Evolutionary conservation across 2,329 filamentous ascomycete species (phyloP).

Genomic region (Ceratocystis harringtonii): DNA sequence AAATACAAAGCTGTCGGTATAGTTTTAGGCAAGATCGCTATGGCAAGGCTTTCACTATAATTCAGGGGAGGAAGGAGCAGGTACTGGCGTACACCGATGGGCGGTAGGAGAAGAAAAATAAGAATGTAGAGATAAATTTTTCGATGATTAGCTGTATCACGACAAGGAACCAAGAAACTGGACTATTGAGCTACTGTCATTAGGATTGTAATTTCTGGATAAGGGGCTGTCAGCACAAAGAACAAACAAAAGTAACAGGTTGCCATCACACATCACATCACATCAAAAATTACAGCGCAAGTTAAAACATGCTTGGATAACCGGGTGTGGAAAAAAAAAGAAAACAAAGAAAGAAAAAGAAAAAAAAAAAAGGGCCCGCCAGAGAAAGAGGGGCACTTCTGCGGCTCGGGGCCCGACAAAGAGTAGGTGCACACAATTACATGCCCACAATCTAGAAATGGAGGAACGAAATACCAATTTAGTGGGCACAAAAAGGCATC

Average conservation of each 20-base stretch:
- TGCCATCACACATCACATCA: background rate
- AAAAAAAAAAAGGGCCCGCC: background rate
- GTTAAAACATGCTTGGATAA: background rate
- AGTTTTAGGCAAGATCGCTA: background rate
- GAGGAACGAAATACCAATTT: too few relatives aligned
- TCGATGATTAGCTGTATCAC: background rate
- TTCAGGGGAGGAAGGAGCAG: conserved; percentile 9
- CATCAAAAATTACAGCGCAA: background rate
- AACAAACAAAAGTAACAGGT: background rate
- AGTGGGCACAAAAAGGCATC: background rate
- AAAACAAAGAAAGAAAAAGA: background rate
- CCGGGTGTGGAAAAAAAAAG: background rate
- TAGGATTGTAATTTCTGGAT: background rate
- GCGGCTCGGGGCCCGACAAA: too few relatives aligned
- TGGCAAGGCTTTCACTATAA: background rate
- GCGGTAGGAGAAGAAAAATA: background rate
- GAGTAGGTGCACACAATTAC: too few relatives aligned
- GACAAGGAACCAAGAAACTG: background rate
- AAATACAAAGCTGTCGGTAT: background rate
- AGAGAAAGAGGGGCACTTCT: too few relatives aligned
- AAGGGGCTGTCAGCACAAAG: background rate
- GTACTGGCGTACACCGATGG: background rate
- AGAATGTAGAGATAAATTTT: background rate
- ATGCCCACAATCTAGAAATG: too few relatives aligned
- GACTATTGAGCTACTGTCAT: background rate